Evolutionary conservation across 192 early-diverging fungal genomes (phyloP).

Genomic region (Chytriomyces hyalinus): DNA sequence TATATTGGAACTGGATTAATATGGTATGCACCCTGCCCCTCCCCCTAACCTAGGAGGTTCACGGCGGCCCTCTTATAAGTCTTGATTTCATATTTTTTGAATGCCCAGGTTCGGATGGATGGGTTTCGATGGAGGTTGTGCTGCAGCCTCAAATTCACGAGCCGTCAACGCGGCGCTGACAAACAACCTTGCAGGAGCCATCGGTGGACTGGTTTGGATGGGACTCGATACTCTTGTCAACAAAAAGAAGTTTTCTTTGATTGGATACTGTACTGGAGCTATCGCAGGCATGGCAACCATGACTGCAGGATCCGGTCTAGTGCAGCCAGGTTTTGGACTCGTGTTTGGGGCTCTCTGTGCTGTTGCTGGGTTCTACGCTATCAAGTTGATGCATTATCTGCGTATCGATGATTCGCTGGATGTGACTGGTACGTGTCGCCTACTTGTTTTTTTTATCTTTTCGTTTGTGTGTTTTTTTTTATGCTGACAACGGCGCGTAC

Average conservation of each 20-base stretch:
- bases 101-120: not conserved
- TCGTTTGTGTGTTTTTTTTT: too few relatives aligned
- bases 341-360: slow-evolving; percentile 73
- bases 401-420: slow-evolving; percentile 69
- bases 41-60: not conserved
- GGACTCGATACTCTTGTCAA: slow-evolving; percentile 71
- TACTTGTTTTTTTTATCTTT: too few relatives aligned
- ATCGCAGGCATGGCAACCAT: slow-evolving; percentile 91
- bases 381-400: slow-evolving; percentile 67
- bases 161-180: slow-evolving; percentile 85
- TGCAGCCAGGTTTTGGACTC: slow-evolving; percentile 74
- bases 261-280: slow-evolving; percentile 94
- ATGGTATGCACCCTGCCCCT: slow-evolving; percentile 72
- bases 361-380: slow-evolving; percentile 63
- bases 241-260: slow-evolving; percentile 81
- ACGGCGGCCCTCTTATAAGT: not conserved
- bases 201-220: slow-evolving; percentile 86
- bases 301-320: slow-evolving; percentile 89
- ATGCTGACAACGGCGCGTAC: too few relatives aligned
- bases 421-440: slow-evolving; percentile 37
- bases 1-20: slow-evolving; percentile 86
- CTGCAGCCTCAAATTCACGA: slow-evolving; percentile 75
- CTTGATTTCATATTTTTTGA: not conserved
- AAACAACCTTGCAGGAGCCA: slow-evolving; percentile 84
- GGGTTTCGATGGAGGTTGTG: slow-evolving; percentile 85